phyloP scores from a whole-genome alignment of 2,329 filamentous ascomycete genomes.

The Hypoxylon sp. region DNA sequence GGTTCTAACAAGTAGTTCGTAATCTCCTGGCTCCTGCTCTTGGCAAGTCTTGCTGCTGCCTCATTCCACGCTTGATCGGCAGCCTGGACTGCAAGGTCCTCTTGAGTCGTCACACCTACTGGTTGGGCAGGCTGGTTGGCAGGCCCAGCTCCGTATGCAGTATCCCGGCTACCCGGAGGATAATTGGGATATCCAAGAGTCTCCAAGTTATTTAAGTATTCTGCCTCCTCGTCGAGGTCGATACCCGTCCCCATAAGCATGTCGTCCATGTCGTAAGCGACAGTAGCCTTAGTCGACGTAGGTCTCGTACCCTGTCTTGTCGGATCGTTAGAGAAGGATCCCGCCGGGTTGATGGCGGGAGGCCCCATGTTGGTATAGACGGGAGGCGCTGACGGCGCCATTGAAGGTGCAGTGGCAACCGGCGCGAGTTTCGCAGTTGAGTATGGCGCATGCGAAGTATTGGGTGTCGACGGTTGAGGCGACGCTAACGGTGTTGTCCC shows the following conservation, averaged over 20 bases:
- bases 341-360: conserved; percentile 47
- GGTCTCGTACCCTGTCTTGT: conserved; percentile 72
- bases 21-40: conserved; percentile 76
- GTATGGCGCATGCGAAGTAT: conserved; percentile 48
- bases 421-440: conserved; percentile 53
- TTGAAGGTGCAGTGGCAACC: conserved; percentile 30
- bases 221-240: conserved; percentile 88
- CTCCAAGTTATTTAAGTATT: conserved; percentile 78
- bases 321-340: conserved; percentile 51
- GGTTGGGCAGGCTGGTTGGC: conserved; percentile 73
- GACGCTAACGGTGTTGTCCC: conserved; percentile 40
- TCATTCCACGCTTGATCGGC: conserved; percentile 76
- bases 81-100: conserved; percentile 75
- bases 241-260: conserved; percentile 88
- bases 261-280: conserved; percentile 83
- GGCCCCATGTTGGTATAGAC: conserved; percentile 55
- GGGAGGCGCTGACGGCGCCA: conserved; percentile 34
- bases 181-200: conserved; percentile 70
- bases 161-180: conserved; percentile 67
- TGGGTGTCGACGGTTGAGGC: conserved; percentile 46
- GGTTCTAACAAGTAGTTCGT: conserved; percentile 81
- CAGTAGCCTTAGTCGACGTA: conserved; percentile 67
- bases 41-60: conserved; percentile 73
- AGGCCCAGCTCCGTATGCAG: conserved; percentile 76
- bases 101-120: conserved; percentile 65